These are phyloP conservation scores for Apiospora sp. DNA, from an alignment of 2,329 filamentous ascomycete genomes.

Conservation along the genomic window DNA sequence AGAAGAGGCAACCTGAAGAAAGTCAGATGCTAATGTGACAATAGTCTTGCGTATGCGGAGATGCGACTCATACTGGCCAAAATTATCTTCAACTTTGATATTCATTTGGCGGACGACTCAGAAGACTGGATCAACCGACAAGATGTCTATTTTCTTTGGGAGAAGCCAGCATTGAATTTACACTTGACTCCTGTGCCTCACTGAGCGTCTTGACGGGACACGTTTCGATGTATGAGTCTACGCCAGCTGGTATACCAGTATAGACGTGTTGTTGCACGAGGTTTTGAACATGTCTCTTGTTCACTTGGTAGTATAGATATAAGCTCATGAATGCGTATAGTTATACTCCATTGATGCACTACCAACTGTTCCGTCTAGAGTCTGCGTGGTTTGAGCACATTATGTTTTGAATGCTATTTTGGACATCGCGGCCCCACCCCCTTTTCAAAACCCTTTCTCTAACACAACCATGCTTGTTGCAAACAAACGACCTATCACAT, in stretches of 20 bases:
- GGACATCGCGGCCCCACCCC: too few species aligned
- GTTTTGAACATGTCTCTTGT: neutral
- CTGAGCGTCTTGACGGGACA: neutral
- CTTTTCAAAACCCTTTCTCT: too few species aligned
- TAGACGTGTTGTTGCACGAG: neutral
- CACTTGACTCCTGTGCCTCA: conserved; percentile 34
- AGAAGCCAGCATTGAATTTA: conserved; percentile 40
- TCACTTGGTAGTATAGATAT: neutral
- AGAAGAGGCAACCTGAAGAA: neutral
- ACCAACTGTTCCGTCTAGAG: too few species aligned
- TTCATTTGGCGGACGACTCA: conserved; percentile 39
- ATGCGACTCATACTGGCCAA: conserved; percentile 47
- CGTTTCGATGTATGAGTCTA: neutral
- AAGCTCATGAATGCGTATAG: neutral
- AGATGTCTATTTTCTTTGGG: conserved; percentile 40
- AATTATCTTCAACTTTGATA: conserved; percentile 47
- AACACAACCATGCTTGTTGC: too few species aligned
- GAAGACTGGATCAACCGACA: conserved; percentile 40
- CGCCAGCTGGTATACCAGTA: neutral
- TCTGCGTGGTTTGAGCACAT: too few species aligned
- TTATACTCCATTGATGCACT: neutral
- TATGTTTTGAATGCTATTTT: too few species aligned
- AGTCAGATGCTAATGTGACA: neutral
- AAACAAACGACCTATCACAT: too few species aligned
- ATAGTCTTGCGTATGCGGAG: conserved; percentile 46